phyloP scores from a whole-genome alignment of 768 basidiomycete species.

The Lyophyllum shimeji region DNA sequence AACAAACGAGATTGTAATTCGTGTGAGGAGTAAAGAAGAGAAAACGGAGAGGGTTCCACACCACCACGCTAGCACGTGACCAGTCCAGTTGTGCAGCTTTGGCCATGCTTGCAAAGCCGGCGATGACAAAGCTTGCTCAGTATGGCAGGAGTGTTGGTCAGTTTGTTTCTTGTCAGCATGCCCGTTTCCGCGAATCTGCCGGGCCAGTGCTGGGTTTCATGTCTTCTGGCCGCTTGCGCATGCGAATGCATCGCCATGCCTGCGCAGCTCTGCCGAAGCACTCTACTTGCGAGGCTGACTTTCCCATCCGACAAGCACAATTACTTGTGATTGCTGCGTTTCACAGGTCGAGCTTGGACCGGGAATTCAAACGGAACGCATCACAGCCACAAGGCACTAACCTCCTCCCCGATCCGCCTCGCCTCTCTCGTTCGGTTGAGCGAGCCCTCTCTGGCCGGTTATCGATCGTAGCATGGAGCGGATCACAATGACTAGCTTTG shows the following conservation, averaged over 20 bases:
- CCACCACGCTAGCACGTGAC: neutral
- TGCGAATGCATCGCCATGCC: no score
- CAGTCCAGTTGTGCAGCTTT: neutral
- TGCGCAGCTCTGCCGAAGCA: no score
- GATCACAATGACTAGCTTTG: slow-evolving; percentile 4
- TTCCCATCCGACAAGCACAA: no score
- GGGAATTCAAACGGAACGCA: no score
- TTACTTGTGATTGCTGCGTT: no score
- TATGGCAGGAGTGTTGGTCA: no score
- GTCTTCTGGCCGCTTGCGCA: no score
- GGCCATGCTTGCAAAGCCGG: neutral
- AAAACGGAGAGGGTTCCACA: neutral
- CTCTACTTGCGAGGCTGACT: no score
- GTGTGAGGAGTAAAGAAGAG: neutral
- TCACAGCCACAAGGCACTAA: neutral
- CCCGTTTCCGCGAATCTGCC: no score
- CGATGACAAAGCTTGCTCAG: neutral
- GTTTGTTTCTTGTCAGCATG: no score
- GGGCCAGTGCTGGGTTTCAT: no score
- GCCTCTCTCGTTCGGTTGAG: neutral
- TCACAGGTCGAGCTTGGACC: neutral
- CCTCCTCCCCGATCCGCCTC: neutral
- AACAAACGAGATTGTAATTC: neutral
- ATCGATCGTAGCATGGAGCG: neutral
- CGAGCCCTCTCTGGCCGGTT: neutral